Conservation (phyloP, 768 basidiomycete species). For the Dioszegia hungarica region DNA sequence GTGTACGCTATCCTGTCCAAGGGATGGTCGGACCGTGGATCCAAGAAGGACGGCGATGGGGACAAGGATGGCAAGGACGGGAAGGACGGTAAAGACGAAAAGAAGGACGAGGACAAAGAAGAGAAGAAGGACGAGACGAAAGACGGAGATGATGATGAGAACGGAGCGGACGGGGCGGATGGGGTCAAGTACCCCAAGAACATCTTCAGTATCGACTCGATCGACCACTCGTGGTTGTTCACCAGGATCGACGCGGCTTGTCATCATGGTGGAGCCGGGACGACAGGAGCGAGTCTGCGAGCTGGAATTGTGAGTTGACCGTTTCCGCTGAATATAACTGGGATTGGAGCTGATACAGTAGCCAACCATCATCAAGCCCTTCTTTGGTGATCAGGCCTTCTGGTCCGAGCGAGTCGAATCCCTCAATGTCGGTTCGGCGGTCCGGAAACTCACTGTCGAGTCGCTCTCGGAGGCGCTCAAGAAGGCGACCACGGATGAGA, state of each 20-base stretch:
- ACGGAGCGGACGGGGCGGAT: constrained; percentile 38
- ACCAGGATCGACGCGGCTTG: constrained; percentile 89
- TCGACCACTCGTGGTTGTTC: constrained; percentile 97
- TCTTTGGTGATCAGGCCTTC: constrained; percentile 97
- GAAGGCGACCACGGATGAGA: constrained; percentile 77
- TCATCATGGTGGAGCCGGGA: constrained; percentile 96
- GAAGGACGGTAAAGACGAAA: constrained; percentile 36
- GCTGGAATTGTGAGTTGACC: constrained; percentile 51
- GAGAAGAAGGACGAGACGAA: constrained; percentile 18
- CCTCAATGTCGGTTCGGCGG: constrained; percentile 79
- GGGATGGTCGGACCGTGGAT: constrained; percentile 90
- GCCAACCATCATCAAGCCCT: constrained; percentile 92
- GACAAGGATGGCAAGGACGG: constrained; percentile 19
- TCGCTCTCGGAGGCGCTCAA: constrained; percentile 70
- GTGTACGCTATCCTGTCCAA: constrained; percentile 92
- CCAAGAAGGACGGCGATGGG: constrained; percentile 24
- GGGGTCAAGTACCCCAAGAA: constrained; percentile 36
- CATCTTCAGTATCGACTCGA: constrained; percentile 60
- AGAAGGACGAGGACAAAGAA: constrained; percentile 52
- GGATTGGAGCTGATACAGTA: constrained; percentile 52
- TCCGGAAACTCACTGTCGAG: constrained; percentile 80
- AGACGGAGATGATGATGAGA: constrained; percentile 21
- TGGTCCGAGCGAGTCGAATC: constrained; percentile 99
- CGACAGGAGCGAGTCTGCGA: constrained; percentile 87
- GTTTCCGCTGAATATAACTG: constrained; percentile 39